Base-by-base conservation (phyloP, 2,329 filamentous ascomycete genomes). In the Coniochaeta ligniaria region DNA sequence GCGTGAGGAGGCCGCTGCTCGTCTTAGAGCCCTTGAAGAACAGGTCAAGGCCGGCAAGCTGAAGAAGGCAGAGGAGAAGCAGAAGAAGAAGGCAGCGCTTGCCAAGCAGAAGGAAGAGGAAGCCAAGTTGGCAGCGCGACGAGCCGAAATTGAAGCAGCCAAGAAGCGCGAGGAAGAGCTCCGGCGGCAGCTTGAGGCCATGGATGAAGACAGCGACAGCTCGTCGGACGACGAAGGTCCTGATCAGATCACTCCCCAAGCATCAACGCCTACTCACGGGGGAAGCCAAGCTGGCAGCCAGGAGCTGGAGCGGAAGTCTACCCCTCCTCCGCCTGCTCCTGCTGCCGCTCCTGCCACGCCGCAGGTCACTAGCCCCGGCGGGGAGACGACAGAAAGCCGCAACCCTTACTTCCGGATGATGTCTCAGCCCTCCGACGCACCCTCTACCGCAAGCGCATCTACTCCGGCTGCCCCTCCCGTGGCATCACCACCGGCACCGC, bases 11-110 rank as follows among this genome's bases (percentile, higher is more conserved):
- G 87, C 93, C 45, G 86, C 90, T 67, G 90, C 90, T 64, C 91
- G 93, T 58, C 83, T 98, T 26, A 91, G 87, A 71, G 92, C 92
- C 17, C 84, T 99, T 9, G 93, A 99, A 74, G 92, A 98, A 72
- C 92, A 97, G 74, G 92, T 98, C 59, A 88, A 88, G 64, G 91
- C 93, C 71, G 92, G 93, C 69, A 99, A 98, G 78, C 78, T 98
- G 59, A 94, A 92, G 80, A 98, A 96, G 75, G 90, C 96, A 66
- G 95, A 99, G 73, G 95, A 97, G 77, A 97, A 96, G 80, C 91
- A 88, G 64, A 89, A 85, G 68, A 95, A 92, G 79, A 93, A 96
- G 77, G 94, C 92, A 24, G 92, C 92, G 11, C 81, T 90, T 69
- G 90, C 89, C 57, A 91, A 95, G 66, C 86, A 92, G 8, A 94